Base-by-base conservation (phyloP, 2,329 filamentous ascomycete genomes). In the Fusarium tricinctum region DNA sequence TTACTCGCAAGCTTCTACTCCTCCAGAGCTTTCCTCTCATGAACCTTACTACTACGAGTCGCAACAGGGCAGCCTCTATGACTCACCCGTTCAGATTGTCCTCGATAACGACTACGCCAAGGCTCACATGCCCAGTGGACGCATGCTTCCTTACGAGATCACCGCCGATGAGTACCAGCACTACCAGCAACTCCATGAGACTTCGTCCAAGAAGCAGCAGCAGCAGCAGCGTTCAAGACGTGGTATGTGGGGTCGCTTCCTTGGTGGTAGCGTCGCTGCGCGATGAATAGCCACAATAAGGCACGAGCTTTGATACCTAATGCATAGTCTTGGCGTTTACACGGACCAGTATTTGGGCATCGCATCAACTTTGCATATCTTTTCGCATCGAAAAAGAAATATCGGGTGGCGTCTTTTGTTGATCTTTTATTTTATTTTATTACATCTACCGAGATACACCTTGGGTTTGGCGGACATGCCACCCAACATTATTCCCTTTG, bases 141-240 rank as follows among this genome's bases (percentile, higher is more conserved):
- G 77, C 53, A 76, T 84, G 66, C 82, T 88, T 6, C 84, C 86
- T 8, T 88, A 87, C 76, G 86, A 88, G 77, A 85, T 87, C 70
- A 82, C 81, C 63, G 73, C 79, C 33, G 85, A 88, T 26, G 83
- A 87, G 61, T 81, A 87, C 61, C 81, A 82, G 35, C 70, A 73
- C 48, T 70, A 73, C 47, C 69, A 73, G 63, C 81, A 83, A 58
- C 74, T 86, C 44, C 82, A 86, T 63, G 81, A 85, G 48, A 80
- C 78, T 40, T 76, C 78, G 45, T 74, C 73, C 61, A 84, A 83
- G 76, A 86, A 85, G 80, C 45, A 63, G 30, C 81, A 85, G 78
- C 83, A 85, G 35, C 53, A 80, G 79, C 81, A 81, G 60, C 80
- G 82, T 50, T 46, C 70, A 26, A 58, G 59, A 55, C 81, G 84